Base-by-base conservation (phyloP, 169 alveolate species). In the Eimeria zaria region DNA sequence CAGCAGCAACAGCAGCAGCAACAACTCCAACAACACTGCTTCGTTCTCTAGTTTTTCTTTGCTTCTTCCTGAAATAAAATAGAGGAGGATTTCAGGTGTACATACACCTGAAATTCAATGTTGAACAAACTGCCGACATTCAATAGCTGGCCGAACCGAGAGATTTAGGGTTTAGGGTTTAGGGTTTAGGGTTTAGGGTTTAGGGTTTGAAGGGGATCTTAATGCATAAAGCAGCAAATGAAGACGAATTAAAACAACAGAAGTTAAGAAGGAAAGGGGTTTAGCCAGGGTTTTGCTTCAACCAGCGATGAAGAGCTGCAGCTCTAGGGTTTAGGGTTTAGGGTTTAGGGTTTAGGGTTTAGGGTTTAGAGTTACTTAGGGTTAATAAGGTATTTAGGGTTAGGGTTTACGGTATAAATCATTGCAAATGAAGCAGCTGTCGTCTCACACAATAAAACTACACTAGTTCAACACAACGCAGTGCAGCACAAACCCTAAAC, bases 171-270 rank as follows among this genome's bases (percentile, higher is more conserved):
- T 76, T 76, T 12, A 41, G 87, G 53, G 60, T 76, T 76, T 76
- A 76, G 39, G 87, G 87, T 41, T 76, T 76, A 76, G 87, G 87
- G 87, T 76, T 76, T 76, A 46, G 87, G 60, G 87, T 14, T 41
- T 39, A 41, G 60, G 87, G 60, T 76, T 76, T 76, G 58, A 62
- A 33, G 18, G 81, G 48, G 41, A 24, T 18, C 41, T 16, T 16
- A n/a, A n/a, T 71, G 48, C 14, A n/a, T 36, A 71, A 30, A 39
- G 7, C 81, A n/a, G 16, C 81, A 20, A 71, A 36, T 30, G 2
- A 30, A 71, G 41, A 30, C 12, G 7, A 71, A 60, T 0, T 0
- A 60, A 60, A 18, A 60, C 69, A 60, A 18, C 6, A 0, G 1
- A 22, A 60, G 8, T 12, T n/a, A 12, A 60, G 69, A 60, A 60